A percentile compares a stretch with the other conserved stretches of the same genome.
phyloP scores from a whole-genome alignment of 352 stramenopile species.

The Halophytophthora batemanensis region DNA sequence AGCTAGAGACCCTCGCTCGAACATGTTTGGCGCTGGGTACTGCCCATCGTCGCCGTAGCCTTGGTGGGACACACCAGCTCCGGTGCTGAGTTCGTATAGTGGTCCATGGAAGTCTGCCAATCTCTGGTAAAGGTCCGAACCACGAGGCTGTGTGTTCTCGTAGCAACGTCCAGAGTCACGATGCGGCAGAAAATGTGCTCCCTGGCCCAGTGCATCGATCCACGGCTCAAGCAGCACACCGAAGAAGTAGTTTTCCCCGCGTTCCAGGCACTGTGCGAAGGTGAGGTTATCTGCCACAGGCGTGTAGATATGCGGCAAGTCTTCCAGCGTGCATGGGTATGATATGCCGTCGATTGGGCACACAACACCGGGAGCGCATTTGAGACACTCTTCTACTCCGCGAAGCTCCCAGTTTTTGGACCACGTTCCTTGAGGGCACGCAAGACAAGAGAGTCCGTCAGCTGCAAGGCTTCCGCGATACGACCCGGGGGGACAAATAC shows the following conservation, averaged over 20 bases:
- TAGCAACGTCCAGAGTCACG: conserved; percentile 89
- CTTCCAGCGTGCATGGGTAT: conserved; percentile 87
- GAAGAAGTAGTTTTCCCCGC: conserved; percentile 87
- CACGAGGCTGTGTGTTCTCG: conserved; percentile 86
- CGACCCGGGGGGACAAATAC: conserved; percentile 91
- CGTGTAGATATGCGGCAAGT: conserved; percentile 92
- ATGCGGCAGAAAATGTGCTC: conserved; percentile 88
- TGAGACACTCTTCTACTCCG: conserved; percentile 91
- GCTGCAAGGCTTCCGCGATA: conserved; percentile 86
- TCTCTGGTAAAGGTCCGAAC: conserved; percentile 91
- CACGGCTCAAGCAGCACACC: conserved; percentile 94
- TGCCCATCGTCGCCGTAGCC: conserved; percentile 89
- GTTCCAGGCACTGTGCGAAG: conserved; percentile 87
- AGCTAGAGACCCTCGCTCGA: conserved; percentile 78
- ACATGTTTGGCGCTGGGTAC: conserved; percentile 77
- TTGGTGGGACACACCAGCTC: conserved; percentile 82
- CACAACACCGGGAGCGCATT: conserved; percentile 90
- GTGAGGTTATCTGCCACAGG: conserved; percentile 83
- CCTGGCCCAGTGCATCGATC: conserved; percentile 91
- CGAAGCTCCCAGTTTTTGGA: conserved; percentile 98
- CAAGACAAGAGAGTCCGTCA: conserved; percentile 89
- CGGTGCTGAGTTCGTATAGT: conserved; percentile 90
- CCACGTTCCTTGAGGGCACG: conserved; percentile 95
- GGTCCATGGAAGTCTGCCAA: conserved; percentile 94
- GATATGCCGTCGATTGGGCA: conserved; percentile 95